Evolutionary conservation across 2,329 filamentous ascomycete genomes (phyloP).

Genomic region (Coniosporium uncinatum): DNA sequence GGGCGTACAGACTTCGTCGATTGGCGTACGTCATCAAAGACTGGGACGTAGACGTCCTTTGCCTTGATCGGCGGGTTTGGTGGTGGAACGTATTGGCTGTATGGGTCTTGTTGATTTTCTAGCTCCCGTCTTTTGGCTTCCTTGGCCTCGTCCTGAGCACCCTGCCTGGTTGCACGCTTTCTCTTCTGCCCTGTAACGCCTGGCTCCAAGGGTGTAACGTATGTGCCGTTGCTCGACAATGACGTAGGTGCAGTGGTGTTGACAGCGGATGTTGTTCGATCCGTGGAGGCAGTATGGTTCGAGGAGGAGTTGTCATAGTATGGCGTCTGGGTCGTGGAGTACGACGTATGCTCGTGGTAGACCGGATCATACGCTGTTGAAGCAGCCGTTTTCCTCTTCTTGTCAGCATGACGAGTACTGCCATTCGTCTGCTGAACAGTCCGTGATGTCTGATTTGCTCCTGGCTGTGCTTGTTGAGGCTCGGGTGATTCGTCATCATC

Average conservation of each 20-base stretch:
- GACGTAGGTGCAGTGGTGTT: conserved; percentile 91
- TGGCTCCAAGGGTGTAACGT: conserved; percentile 31
- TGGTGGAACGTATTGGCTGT: conserved; percentile 73
- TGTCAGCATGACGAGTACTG: conserved; percentile 51
- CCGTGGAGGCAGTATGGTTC: conserved; percentile 72
- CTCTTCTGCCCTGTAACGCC: conserved; percentile 74
- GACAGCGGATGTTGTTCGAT: conserved; percentile 73
- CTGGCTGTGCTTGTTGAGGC: conserved; percentile 9
- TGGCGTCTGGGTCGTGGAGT: conserved; percentile 70
- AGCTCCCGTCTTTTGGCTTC: conserved; percentile 52
- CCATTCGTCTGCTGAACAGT: conserved; percentile 28
- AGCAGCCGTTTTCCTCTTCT: conserved; percentile 67
- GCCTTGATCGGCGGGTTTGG: conserved; percentile 89
- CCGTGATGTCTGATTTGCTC: conserved; percentile 15
- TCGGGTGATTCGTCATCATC: conserved; percentile 41
- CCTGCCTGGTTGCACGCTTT: conserved; percentile 76
- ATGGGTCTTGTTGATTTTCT: conserved; percentile 57
- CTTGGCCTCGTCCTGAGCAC: conserved; percentile 75
- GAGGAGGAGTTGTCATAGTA: conserved; percentile 57
- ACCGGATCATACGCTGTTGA: conserved; percentile 60
- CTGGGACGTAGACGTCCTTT: conserved; percentile 53
- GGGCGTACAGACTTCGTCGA: neutral
- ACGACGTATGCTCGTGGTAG: conserved; percentile 62
- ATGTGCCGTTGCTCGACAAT: conserved; percentile 60
- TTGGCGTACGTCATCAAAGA: conserved; percentile 50